phyloP scores from a whole-genome alignment of 495 filamentous ascomycete genomes.

The Clavariopsis aquatica region DNA sequence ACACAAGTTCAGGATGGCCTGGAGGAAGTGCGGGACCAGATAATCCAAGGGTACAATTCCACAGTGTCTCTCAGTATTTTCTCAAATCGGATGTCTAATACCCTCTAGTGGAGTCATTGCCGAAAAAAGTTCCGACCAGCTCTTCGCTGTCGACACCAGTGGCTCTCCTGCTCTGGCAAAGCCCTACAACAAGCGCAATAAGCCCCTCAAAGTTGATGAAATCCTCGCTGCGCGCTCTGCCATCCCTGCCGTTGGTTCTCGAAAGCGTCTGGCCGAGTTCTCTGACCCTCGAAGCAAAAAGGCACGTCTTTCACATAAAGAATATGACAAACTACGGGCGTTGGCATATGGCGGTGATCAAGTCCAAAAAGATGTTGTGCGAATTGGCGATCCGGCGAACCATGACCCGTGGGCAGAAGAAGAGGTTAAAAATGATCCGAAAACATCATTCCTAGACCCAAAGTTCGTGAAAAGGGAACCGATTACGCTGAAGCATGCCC shows the following conservation, averaged over 20 bases:
- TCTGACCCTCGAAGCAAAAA: constrained; percentile 68
- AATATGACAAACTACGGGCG: constrained; percentile 71
- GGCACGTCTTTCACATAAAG: constrained; percentile 73
- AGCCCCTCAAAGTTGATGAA: constrained; percentile 81
- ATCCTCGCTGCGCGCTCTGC: constrained; percentile 84
- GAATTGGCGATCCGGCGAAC: constrained; percentile 54
- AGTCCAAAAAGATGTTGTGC: constrained; percentile 55
- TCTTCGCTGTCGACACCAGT: constrained; percentile 80
- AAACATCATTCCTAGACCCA: constrained; percentile 50
- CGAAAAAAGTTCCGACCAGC: constrained; percentile 73
- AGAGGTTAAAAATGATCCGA: constrained; percentile 45
- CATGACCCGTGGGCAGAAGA: constrained; percentile 78
- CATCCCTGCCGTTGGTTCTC: constrained; percentile 70
- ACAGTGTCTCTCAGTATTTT: not conserved
- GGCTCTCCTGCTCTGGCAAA: constrained; percentile 65
- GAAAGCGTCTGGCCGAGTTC: constrained; percentile 78
- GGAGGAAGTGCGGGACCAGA: constrained; percentile 78
- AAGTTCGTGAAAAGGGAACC: constrained; percentile 68
- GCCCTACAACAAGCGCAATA: constrained; percentile 63
- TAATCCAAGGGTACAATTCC: constrained; percentile 76
- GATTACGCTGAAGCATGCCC: constrained; percentile 69
- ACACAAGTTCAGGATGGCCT: constrained; percentile 81
- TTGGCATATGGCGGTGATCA: constrained; percentile 73
- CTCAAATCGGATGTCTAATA: constrained; percentile 11
- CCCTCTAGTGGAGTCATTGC: constrained; percentile 70